Percentiles rank a stretch among this genome's conserved stretches.
phyloP scores from a whole-genome alignment of 345 rosid species.

The Pugionium cornutum region DNA sequence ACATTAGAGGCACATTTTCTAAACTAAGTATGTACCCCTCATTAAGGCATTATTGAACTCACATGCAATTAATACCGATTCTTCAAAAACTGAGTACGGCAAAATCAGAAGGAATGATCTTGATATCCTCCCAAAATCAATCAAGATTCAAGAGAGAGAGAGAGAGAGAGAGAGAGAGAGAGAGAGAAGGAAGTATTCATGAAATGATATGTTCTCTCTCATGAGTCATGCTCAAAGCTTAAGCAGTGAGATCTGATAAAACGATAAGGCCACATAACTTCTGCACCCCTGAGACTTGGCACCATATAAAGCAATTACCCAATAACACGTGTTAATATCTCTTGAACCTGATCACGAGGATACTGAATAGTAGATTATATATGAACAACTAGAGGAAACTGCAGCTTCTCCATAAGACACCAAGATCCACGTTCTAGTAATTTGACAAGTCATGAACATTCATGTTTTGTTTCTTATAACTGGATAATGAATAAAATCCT shows the following conservation, averaged over 20 bases:
- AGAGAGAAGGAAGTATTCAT: conserved; percentile 3
- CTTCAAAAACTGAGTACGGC: conserved; percentile 37
- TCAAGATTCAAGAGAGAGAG: conserved; percentile 24
- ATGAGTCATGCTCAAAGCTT: conserved; percentile 41
- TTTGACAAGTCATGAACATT: too few relatives aligned
- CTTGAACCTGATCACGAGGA: conserved; percentile 33
- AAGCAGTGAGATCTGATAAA: conserved; percentile 44
- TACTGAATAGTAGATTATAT: conserved; percentile 10
- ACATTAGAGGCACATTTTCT: conserved; percentile 22
- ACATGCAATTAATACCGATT: conserved; percentile 44
- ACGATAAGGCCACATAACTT: conserved; percentile 46
- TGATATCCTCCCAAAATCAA: conserved; percentile 36
- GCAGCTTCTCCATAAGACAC: conserved; percentile 23
- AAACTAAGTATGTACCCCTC: conserved; percentile 34
- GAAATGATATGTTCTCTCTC: conserved; percentile 19
- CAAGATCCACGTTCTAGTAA: conserved; percentile 23
- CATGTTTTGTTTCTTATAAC: too few relatives aligned
- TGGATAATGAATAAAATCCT: not conserved
- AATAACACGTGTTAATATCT: conserved; percentile 24
- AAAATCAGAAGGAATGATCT: conserved; percentile 41
- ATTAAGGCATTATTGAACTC: conserved; percentile 40
- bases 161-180: conserved; percentile 13
- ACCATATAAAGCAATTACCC: conserved; percentile 29
- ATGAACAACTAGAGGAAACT: conserved; percentile 21
- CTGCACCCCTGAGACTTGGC: conserved; percentile 28